Evolutionary conservation across 352 stramenopile species (phyloP), one percentile per base, ranked within the genome.

Genomic region (Globisporangium yorkense): DNA sequence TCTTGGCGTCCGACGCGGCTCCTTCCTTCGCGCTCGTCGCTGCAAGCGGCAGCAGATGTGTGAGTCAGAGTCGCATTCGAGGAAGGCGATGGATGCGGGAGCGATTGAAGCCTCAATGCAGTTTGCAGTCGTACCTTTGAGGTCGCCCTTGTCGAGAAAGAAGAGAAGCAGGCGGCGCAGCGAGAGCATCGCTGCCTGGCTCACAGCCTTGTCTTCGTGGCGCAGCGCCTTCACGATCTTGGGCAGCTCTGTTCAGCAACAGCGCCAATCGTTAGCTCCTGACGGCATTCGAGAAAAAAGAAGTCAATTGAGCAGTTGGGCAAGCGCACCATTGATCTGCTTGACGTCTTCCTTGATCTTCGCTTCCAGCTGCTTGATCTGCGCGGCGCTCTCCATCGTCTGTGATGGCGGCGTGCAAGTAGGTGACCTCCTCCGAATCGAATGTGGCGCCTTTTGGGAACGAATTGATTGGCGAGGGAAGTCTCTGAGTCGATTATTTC

Each of bases 291-390:
- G 10, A 15, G 35, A 2, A 35, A 9, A 9, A 2, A 27, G 24
- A 27, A 27, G 24, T 27, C 24, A 27, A 27, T 27, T 27, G 12
- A 18, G 12, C 37, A 43, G 37, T 5, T 5, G 10, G 3, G 37
- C 13, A 18, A 43, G 37, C 57, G 33, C 56, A 88, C 80, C 80
- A 56, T 95, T 95, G 55, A 89, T 77, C 62, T 92, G 77, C 70
- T 88, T 89, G 49, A 91, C 79, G 70, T 93, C 76, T 56, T 91
- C 82, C 65, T 93, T 92, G 70, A 95, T 87, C 62, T 80, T 82
- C 39, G 78, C 81, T 59, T 95, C 85, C 41, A 95, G 68, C 72
- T 93, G 83, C 79, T 88, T 92, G 67, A 92, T 88, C 72, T 88
- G 75, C 55, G 72, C 74, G 37, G 68, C 71, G 37, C 68, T 84